Conservation (phyloP, 1,284 basidiomycete genomes). For the Cutaneotrichosporon sp. region DNA sequence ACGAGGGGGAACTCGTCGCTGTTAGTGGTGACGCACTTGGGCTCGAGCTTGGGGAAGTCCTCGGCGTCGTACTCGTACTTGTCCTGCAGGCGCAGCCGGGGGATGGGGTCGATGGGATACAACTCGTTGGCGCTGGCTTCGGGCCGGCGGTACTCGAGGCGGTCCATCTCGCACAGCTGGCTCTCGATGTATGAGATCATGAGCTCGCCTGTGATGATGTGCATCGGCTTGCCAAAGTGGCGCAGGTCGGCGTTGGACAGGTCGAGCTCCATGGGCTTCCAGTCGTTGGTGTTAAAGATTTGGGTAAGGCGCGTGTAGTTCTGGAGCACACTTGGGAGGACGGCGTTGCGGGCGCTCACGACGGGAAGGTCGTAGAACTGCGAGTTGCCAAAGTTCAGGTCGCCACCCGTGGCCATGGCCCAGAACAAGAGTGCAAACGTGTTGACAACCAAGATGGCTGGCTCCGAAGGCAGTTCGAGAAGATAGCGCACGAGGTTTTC, state of each 20-base stretch:
- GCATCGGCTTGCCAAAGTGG: conserved; percentile 28
- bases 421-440: conserved; percentile 43
- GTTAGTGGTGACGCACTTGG: conserved; percentile 42
- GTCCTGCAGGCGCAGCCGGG: conserved; percentile 1
- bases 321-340: conserved; percentile 28
- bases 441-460: conserved; percentile 26
- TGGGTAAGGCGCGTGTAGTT: conserved; percentile 30
- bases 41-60: conserved; percentile 36
- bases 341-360: conserved; percentile 39
- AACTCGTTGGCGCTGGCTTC: conserved; percentile 23
- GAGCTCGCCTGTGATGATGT: conserved; percentile 39
- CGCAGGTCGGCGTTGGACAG: conserved; percentile 36
- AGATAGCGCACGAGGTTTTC: conserved; percentile 21
- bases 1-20: conserved; percentile 31
- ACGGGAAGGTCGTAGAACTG: conserved; percentile 49
- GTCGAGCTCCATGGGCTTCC: neutral
- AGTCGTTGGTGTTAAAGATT: conserved; percentile 25
- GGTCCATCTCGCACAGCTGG: conserved; percentile 47
- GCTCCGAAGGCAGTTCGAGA: conserved; percentile 2
- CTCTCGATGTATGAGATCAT: conserved; percentile 42
- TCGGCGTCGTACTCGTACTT: conserved; percentile 11
- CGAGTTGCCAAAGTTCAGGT: conserved; percentile 40
- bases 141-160: conserved; percentile 26
- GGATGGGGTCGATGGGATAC: conserved; percentile 33
- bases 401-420: conserved; percentile 38